A percentile compares a stretch with the other conserved stretches of the same genome.
These are phyloP conservation scores for Lepidium sativum DNA, from an alignment of 345 rosid genomes.

Conservation along the genomic window DNA sequence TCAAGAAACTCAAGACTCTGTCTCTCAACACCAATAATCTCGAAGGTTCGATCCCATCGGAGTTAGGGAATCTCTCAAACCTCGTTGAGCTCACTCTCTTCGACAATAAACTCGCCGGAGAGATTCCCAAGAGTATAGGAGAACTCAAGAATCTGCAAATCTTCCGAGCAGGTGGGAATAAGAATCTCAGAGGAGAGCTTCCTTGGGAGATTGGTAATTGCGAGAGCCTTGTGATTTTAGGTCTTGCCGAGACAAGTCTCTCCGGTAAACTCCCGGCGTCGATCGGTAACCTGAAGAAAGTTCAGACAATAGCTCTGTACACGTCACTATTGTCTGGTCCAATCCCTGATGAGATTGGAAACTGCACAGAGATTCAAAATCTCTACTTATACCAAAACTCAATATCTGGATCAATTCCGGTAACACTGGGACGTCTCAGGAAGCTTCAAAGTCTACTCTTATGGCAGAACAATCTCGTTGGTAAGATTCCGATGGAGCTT, in stretches of 20 bases:
- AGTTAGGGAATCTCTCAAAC: constrained; percentile 49
- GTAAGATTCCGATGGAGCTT: constrained; percentile 61
- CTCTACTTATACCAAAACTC: constrained; percentile 85
- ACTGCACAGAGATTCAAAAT: constrained; percentile 80
- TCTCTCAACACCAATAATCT: constrained; percentile 64
- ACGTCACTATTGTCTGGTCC: constrained; percentile 68
- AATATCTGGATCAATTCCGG: constrained; percentile 69
- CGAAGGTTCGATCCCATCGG: constrained; percentile 71
- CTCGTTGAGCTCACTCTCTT: constrained; percentile 57
- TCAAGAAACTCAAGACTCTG: constrained; percentile 47
- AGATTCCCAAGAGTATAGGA: constrained; percentile 64
- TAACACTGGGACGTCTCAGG: constrained; percentile 48
- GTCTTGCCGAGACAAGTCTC: constrained; percentile 91
- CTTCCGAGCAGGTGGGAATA: constrained; percentile 85
- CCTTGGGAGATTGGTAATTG: constrained; percentile 90
- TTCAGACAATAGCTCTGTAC: constrained; percentile 76
- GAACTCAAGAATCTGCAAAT: constrained; percentile 45
- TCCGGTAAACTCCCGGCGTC: constrained; percentile 73
- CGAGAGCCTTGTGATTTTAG: constrained; percentile 63
- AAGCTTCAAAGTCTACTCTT: constrained; percentile 75
- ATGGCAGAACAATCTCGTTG: constrained; percentile 93
- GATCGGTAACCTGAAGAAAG: constrained; percentile 58
- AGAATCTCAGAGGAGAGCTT: constrained; percentile 75
- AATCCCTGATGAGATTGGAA: constrained; percentile 70
- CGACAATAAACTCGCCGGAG: constrained; percentile 72